Base-by-base conservation (phyloP, 2,329 filamentous ascomycete species). In the Sclerotinia spermophila region DNA sequence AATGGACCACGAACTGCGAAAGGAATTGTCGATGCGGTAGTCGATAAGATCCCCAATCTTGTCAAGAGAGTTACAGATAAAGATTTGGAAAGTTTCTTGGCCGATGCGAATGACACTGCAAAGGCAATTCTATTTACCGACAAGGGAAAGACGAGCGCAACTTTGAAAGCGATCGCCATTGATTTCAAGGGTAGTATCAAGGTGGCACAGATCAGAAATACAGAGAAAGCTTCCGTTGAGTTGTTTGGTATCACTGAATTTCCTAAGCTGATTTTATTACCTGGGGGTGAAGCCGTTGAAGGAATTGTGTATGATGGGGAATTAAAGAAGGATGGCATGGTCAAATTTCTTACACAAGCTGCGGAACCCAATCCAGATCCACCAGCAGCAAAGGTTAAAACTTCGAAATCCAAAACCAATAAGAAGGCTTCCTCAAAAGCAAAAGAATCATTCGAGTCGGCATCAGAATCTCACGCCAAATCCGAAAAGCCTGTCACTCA, bases 91-190 rank as follows among this genome's bases (percentile, higher is more conserved):
- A 83, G 83, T 19, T 99, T 95, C 86, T 81, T 97, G 65, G 82
- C 83, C 15, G 85, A 87, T 71, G 86, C 87, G 59, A 90, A 89
- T 72, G 87, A 91, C 30, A 87, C 85, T 19, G 87, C 94, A 65
- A 97, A 97, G 83, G 94, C 92, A 0, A 89, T 99, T 45, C 84
- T 99, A 4, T 98, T 99, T 81, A 96, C 92, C 3, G 92, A 97
- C 70, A 99, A 98, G 84, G 93, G 94, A 33, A 90, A 91, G 8
- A 95, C 92, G 0, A 95, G 92, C 79, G 88, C 94, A 17, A 84
- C 97, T 35, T 82, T 97, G 74, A 92, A 92, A 80, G 90, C 93
- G 72, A 81, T 98, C 68, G 94, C 96, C 10, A 93, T 97, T 76
- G 96, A 98, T 79, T 99, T 95, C 81, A 85, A 96, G 38, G 94